Conservation (phyloP, 306 rosid species). For the Ochetophila trinervis region DNA sequence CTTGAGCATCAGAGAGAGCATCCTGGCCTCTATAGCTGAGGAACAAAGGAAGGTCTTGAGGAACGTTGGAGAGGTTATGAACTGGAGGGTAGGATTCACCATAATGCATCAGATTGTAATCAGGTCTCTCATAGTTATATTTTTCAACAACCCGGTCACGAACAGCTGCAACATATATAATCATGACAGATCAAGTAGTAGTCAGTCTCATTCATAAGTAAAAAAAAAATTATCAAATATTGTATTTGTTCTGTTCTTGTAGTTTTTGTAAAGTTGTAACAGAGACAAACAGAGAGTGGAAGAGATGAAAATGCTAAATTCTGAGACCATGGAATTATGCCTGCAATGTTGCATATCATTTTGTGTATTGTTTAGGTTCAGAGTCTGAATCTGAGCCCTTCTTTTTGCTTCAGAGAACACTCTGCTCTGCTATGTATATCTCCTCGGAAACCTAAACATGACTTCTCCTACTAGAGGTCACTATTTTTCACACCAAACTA, state of each 20-base stretch:
- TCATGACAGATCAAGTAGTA: neutral
- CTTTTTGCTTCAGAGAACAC: no score
- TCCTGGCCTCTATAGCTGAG: constrained; percentile 82
- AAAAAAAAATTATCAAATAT: neutral
- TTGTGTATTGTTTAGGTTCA: constrained; percentile 4
- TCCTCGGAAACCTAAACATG: neutral
- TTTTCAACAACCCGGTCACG: constrained; percentile 57
- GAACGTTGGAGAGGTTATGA: constrained; percentile 78
- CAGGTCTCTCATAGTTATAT: constrained; percentile 48
- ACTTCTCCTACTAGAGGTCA: neutral
- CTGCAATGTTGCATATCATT: constrained; percentile 22
- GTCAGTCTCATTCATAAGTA: neutral
- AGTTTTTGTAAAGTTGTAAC: neutral
- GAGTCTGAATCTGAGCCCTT: no score
- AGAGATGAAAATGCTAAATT: neutral
- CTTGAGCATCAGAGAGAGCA: constrained; percentile 65
- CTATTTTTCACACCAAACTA: no score
- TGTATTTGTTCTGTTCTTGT: neutral
- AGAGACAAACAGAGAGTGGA: neutral
- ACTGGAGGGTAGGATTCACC: constrained; percentile 56
- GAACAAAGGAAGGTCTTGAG: constrained; percentile 68
- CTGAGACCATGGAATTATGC: constrained; percentile 6
- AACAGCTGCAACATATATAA: constrained; percentile 46
- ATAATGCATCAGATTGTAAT: constrained; percentile 52
- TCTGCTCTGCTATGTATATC: no score